Evolutionary conservation across 495 filamentous ascomycete species (phyloP), one percentile per base, ranked within the genome.

Genomic region (Platismatia glauca): DNA sequence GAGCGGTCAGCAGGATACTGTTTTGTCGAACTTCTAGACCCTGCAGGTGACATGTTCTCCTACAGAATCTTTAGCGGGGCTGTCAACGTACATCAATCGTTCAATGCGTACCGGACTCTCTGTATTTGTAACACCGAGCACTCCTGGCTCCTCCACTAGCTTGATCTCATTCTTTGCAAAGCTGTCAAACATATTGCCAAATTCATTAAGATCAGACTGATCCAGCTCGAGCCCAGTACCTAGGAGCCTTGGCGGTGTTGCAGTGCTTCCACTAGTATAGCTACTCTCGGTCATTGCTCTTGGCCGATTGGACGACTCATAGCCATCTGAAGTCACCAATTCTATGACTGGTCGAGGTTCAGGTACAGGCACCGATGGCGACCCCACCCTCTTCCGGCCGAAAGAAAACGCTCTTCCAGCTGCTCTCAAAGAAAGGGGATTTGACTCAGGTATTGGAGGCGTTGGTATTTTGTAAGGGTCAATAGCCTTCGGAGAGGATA

Each of bases 371-470:
- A 78, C 77, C 9, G 79, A 74, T 7, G 79, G 75, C 5, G 76
- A 43, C 22, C 74, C 66, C 46, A 74, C 62, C 48, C 75, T 79
- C 61, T 81, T 83, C 56, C 78, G 77, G n/a, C 83, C 87, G 68
- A 89, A 90, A 0, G 89, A 92, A 63, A 91, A 88, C 0, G 89
- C 86, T 53, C 89, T 80, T 29, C 86, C 85, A 55, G 86, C 87
- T 34, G 85, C 79, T 64, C 83, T 84, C 27, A 90, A 71, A 20
- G 87, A 83, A 63, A 66, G 82, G 18, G 72, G 73, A 22, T 71
- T 70, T 55, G 81, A 77, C 55, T 81, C 82, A 3, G 82, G 81
- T 15, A 79, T 68, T 31, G 81, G 80, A 24, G 86, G 86, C 29
- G 79, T 72, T 18, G 85, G 84, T 55, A 83, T 78, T 52, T 87